Evolutionary conservation across 306 rosid species (phyloP).

Genomic region (Cucurbita maxima): DNA sequence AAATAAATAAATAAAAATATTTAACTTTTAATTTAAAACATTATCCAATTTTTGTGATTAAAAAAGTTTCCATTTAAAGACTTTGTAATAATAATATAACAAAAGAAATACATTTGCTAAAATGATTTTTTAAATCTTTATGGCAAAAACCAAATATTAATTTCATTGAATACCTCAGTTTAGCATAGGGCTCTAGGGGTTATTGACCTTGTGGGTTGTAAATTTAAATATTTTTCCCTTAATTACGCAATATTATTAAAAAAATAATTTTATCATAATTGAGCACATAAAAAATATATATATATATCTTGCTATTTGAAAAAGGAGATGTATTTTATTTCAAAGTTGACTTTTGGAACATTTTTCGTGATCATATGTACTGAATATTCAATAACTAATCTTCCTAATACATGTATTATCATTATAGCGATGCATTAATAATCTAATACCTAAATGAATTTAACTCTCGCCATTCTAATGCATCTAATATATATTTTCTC

Average conservation of each 20-base stretch:
- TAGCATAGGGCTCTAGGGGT: background rate
- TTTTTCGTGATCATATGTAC: too few species aligned
- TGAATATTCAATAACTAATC: too few species aligned
- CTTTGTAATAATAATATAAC: background rate
- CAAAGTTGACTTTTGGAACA: too few species aligned
- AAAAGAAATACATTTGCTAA: background rate
- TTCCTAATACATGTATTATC: too few species aligned
- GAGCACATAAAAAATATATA: too few species aligned
- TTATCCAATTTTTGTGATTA: background rate
- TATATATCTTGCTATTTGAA: too few species aligned
- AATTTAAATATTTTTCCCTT: too few species aligned
- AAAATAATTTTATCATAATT: background rate
- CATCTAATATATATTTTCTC: background rate
- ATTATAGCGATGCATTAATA: too few species aligned
- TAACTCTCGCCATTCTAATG: too few species aligned
- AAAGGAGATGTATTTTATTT: too few species aligned
- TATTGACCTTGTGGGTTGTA: background rate
- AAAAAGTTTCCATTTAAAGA: background rate
- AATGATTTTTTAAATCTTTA: background rate
- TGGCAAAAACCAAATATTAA: background rate
- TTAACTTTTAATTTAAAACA: background rate
- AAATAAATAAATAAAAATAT: background rate
- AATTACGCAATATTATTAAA: background rate
- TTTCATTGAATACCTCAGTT: background rate
- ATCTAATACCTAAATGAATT: too few species aligned